These are phyloP conservation scores for Fusarium anguioides DNA, from an alignment of 2,329 filamentous ascomycete species.

Conservation along the genomic window DNA sequence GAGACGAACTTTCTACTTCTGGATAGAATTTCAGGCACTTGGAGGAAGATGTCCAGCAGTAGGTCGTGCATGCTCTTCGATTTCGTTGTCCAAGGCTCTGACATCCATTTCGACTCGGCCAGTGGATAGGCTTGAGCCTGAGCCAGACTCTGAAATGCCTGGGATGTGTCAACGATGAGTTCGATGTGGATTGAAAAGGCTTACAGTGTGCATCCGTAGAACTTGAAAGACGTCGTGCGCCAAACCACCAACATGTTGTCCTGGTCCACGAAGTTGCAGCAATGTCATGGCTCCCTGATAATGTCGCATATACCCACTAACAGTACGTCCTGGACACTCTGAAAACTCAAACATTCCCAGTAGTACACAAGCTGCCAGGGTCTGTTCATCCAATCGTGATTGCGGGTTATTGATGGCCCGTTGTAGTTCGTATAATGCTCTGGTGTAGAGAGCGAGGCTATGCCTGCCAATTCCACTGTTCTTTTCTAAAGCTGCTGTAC, in stretches of 20 bases:
- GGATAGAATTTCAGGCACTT: accelerated
- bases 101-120: neutral
- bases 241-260: neutral
- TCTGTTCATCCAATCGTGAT: neutral
- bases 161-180: neutral
- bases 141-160: accelerated
- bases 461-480: neutral
- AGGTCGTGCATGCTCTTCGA: neutral
- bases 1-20: accelerated
- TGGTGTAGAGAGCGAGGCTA: neutral
- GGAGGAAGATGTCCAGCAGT: neutral
- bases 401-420: accelerated
- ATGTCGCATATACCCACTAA: neutral
- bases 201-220: neutral
- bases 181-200: accelerated
- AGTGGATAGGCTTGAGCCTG: accelerated
- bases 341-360: neutral
- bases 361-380: accelerated
- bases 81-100: neutral
- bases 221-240: neutral
- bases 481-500: neutral
- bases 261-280: accelerated
- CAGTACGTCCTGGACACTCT: neutral
- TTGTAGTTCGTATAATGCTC: neutral
- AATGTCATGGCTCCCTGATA: neutral